These are phyloP conservation scores for Boletus rubropictus DNA, from an alignment of 768 basidiomycete species.

Conservation along the genomic window DNA sequence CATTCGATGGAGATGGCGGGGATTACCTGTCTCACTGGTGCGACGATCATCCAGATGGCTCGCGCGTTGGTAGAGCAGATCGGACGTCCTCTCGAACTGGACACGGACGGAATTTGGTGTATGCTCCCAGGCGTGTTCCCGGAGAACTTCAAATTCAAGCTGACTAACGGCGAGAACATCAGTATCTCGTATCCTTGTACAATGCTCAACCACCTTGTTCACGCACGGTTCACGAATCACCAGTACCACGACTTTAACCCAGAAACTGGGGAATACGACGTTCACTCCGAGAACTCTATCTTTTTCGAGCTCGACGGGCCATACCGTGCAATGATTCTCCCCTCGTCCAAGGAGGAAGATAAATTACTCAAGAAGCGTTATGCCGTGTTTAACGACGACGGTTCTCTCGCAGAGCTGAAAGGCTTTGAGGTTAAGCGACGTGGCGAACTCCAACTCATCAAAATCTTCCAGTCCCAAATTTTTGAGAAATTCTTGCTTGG, in stretches of 20 bases:
- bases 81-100: slow-evolving; percentile 92
- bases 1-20: slow-evolving; percentile 99
- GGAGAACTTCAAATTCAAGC: slow-evolving; percentile 95
- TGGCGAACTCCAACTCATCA: slow-evolving; percentile 96
- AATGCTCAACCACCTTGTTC: slow-evolving; percentile 97
- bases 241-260: slow-evolving; percentile 93
- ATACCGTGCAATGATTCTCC: slow-evolving; percentile 98
- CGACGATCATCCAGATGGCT: slow-evolving; percentile 98
- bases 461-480: slow-evolving; percentile 97
- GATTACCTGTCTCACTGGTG: slow-evolving; percentile 96
- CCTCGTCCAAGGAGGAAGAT: slow-evolving; percentile 98
- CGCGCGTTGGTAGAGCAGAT: slow-evolving; percentile 96
- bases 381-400: slow-evolving; percentile 97
- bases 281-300: slow-evolving; percentile 96
- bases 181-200: slow-evolving; percentile 95
- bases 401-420: slow-evolving; percentile 94
- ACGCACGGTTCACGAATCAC: slow-evolving; percentile 93
- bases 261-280: slow-evolving; percentile 74
- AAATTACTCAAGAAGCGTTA: slow-evolving; percentile 98
- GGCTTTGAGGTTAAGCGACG: slow-evolving; percentile 98
- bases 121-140: slow-evolving; percentile 98
- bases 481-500: slow-evolving; percentile 97
- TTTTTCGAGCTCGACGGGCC: slow-evolving; percentile 99
- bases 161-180: slow-evolving; percentile 81
- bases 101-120: slow-evolving; percentile 99